phyloP scores from a whole-genome alignment of 2,329 filamentous ascomycete species.

The Xylariaceae sp. region DNA sequence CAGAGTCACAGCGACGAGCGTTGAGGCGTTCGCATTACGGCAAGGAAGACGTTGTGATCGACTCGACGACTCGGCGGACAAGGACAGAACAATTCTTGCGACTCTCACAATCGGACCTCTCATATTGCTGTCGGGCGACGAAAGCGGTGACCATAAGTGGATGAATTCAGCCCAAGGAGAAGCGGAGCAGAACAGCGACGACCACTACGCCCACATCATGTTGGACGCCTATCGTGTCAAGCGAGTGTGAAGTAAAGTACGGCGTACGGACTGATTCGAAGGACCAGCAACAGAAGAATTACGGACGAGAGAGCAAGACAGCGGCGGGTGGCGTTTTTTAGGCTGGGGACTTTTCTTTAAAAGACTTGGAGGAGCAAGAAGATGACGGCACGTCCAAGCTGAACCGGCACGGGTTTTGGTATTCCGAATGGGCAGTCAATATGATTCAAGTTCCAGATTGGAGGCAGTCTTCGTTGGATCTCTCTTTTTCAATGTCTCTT shows the following conservation, averaged over 20 bases:
- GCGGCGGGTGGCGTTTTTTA: background rate
- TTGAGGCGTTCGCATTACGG: background rate
- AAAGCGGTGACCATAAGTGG: slow-evolving; percentile 5
- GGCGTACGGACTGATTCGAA: slow-evolving; percentile 1
- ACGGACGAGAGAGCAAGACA: background rate
- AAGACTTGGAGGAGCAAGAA: too few species aligned
- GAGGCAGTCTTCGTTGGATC: too few species aligned
- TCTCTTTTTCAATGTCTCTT: background rate
- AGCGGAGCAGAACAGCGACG: slow-evolving; percentile 20
- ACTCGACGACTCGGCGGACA: slow-evolving; percentile 9
- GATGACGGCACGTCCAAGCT: background rate
- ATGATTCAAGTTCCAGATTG: too few species aligned
- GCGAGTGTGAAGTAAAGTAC: slow-evolving; percentile 7
- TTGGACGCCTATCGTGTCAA: slow-evolving; percentile 19
- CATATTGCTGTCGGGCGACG: slow-evolving; percentile 25
- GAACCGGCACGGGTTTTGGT: background rate
- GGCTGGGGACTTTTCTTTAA: background rate
- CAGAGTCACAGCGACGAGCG: slow-evolving; percentile 22
- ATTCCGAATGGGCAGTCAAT: background rate
- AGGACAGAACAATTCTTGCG: slow-evolving; percentile 11
- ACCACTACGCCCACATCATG: slow-evolving; percentile 29
- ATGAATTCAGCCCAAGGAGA: slow-evolving; percentile 20
- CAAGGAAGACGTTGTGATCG: slow-evolving; percentile 8
- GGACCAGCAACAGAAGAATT: slow-evolving; percentile 2
- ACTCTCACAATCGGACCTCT: slow-evolving; percentile 18